Evolutionary conservation across 768 basidiomycete genomes (phyloP).

Genomic region (Phylloporus sp.): DNA sequence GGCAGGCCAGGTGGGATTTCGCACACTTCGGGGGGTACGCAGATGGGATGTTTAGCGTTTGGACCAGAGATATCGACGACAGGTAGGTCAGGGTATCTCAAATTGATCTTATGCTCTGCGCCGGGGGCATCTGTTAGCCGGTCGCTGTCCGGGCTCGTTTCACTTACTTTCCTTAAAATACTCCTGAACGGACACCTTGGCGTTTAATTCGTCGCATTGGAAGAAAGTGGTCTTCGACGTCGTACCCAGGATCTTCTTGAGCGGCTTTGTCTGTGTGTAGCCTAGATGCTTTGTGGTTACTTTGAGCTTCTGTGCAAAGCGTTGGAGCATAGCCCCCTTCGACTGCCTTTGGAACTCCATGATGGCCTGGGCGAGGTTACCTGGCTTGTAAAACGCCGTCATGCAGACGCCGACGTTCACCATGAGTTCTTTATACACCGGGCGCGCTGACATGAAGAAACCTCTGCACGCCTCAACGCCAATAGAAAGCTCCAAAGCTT

Average conservation of each 20-base stretch:
- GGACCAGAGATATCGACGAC: constrained; percentile 51
- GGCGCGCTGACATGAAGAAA: constrained; percentile 50
- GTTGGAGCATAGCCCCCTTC: constrained; percentile 40
- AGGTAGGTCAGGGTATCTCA: constrained; percentile 49
- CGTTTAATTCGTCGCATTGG: constrained; percentile 53
- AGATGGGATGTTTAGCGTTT: constrained; percentile 30
- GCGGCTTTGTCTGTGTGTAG: constrained; percentile 47
- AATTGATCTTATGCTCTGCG: constrained; percentile 54
- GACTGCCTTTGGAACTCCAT: constrained; percentile 42
- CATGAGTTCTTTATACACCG: constrained; percentile 45
- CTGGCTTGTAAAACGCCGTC: constrained; percentile 53
- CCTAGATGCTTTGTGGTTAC: constrained; percentile 56
- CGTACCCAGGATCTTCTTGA: constrained; percentile 36
- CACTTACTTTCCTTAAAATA: constrained; percentile 62
- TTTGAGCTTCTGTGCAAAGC: constrained; percentile 51
- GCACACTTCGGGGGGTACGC: constrained; percentile 70
- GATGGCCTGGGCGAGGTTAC: constrained; percentile 61
- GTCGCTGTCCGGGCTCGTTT: neutral
- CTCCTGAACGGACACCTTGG: constrained; percentile 50
- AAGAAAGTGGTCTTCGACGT: constrained; percentile 51
- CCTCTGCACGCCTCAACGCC: constrained; percentile 46
- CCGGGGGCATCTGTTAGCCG: constrained; percentile 5
- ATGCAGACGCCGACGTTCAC: constrained; percentile 54
- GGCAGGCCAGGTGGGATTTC: constrained; percentile 56
- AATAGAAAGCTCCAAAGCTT: constrained; percentile 26